Conservation (phyloP, 2,329 filamentous ascomycete genomes). For the Xylaria sp. region DNA sequence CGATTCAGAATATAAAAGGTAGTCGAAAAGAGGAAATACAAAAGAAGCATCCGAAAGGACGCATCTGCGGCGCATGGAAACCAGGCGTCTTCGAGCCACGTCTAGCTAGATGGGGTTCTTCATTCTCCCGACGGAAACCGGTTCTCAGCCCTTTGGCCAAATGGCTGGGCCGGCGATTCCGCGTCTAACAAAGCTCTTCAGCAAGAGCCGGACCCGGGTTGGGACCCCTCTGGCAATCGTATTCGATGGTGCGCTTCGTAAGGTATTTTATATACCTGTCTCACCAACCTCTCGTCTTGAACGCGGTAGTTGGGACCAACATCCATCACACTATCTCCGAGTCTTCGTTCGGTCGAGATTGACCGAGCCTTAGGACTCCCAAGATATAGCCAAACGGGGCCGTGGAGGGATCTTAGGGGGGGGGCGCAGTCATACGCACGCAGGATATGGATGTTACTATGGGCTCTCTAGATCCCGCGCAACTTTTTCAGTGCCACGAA, state of each 20-base stretch:
- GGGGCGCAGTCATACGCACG: conserved; percentile 19
- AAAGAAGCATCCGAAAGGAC: conserved; percentile 31
- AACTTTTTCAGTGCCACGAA: conserved; percentile 71
- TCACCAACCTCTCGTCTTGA: conserved; percentile 13
- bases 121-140: conserved; percentile 19
- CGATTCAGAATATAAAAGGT: conserved; percentile 42
- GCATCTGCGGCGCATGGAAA: conserved; percentile 21
- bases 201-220: conserved; percentile 2
- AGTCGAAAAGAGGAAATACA: conserved; percentile 40
- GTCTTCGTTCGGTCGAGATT: conserved; percentile 1
- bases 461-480: conserved; percentile 22
- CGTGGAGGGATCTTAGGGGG: conserved; percentile 18
- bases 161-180: conserved; percentile 7
- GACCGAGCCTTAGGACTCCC: conserved; percentile 9
- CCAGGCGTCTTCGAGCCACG: background rate
- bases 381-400: conserved; percentile 28
- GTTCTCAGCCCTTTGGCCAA: conserved; percentile 14
- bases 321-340: conserved; percentile 3
- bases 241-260: conserved; percentile 16
- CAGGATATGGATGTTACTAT: conserved; percentile 19
- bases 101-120: conserved; percentile 20
- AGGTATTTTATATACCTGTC: conserved; percentile 26
- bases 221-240: conserved; percentile 15
- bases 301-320: conserved; percentile 1
- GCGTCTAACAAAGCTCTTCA: conserved; percentile 7